phyloP scores from a whole-genome alignment of 148 eudicot genomes.

The Nepenthes mirabilis region DNA sequence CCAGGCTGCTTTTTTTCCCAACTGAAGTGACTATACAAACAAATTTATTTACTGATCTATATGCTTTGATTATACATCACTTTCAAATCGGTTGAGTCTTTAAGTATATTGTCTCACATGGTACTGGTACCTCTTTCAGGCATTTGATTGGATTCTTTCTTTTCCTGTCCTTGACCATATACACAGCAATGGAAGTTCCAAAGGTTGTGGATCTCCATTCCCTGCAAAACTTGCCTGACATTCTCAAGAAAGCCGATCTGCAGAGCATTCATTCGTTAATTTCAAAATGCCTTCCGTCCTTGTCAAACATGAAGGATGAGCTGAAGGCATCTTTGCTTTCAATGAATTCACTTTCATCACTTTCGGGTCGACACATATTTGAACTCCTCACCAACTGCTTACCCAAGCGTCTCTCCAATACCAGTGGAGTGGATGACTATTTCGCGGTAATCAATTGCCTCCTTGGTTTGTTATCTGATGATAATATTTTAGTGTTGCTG shows the following conservation, averaged over 20 bases:
- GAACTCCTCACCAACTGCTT: conserved; percentile 63
- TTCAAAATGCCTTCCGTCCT: conserved; percentile 62
- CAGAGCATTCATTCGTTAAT: conserved; percentile 46
- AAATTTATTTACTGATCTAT: too few relatives aligned
- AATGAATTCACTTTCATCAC: conserved; percentile 33
- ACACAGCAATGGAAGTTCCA: conserved; percentile 70
- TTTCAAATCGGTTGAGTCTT: background rate
- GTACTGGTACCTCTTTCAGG: conserved; percentile 32
- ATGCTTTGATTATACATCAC: too few relatives aligned
- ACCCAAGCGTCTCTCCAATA: conserved; percentile 39
- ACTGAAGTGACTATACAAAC: too few relatives aligned
- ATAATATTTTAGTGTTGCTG: background rate
- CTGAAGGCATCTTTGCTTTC: conserved; percentile 40
- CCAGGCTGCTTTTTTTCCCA: too few relatives aligned
- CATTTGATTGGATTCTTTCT: conserved; percentile 93
- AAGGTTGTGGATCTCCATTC: conserved; percentile 41
- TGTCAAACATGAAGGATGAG: conserved; percentile 50
- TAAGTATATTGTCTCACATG: conserved; percentile 3
- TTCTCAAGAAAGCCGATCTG: conserved; percentile 53
- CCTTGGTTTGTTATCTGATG: conserved; percentile 4
- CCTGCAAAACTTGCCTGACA: conserved; percentile 39
- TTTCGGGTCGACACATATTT: conserved; percentile 57
- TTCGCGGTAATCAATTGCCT: conserved; percentile 34
- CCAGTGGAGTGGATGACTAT: conserved; percentile 37
- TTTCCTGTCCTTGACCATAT: conserved; percentile 70